A percentile compares a stretch with the other conserved stretches of the same genome.
These are phyloP conservation scores for Hansenula sp. DNA, from an alignment of 1,139 yeast species.

Conservation along the genomic window DNA sequence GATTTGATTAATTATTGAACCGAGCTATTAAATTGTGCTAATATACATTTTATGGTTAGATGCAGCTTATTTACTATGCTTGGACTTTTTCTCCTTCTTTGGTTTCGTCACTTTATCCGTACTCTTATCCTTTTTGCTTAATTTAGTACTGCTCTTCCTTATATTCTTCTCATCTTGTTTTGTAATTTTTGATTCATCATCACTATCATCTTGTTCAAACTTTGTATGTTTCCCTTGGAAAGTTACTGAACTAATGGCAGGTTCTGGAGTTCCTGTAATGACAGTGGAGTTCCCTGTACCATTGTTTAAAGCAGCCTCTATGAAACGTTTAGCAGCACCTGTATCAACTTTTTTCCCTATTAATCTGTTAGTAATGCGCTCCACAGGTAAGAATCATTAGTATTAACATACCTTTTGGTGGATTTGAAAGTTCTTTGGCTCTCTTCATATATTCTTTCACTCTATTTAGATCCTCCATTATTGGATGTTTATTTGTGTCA, in stretches of 20 bases:
- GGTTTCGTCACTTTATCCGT: conserved; percentile 3
- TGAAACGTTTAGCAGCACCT: conserved; percentile 36
- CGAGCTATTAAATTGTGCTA: too few relatives aligned
- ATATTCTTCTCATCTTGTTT: conserved; percentile 1
- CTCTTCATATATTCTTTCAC: conserved; percentile 67
- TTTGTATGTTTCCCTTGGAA: conserved; percentile 60
- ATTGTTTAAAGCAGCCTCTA: conserved; percentile 40
- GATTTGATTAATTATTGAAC: too few relatives aligned
- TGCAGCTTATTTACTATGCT: conserved; percentile 1
- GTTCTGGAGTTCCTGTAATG: conserved; percentile 34
- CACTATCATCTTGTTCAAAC: conserved; percentile 34
- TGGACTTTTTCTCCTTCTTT: conserved; percentile 4
- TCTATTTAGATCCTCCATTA: conserved; percentile 66
- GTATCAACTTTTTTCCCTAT: conserved; percentile 14
- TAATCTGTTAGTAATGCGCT: too few relatives aligned
- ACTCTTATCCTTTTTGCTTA: neutral
- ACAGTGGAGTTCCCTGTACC: conserved; percentile 24
- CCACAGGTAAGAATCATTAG: too few relatives aligned
- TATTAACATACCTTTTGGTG: conserved; percentile 10
- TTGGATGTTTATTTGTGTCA: conserved; percentile 53
- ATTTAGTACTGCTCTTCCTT: neutral
- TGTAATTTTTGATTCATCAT: conserved; percentile 4
- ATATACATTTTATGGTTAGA: too few relatives aligned
- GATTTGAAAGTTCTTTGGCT: conserved; percentile 41
- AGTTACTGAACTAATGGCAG: conserved; percentile 56